These are phyloP conservation scores for Cercospora sesami DNA, from an alignment of 2,329 filamentous ascomycete genomes.

Conservation along the genomic window DNA sequence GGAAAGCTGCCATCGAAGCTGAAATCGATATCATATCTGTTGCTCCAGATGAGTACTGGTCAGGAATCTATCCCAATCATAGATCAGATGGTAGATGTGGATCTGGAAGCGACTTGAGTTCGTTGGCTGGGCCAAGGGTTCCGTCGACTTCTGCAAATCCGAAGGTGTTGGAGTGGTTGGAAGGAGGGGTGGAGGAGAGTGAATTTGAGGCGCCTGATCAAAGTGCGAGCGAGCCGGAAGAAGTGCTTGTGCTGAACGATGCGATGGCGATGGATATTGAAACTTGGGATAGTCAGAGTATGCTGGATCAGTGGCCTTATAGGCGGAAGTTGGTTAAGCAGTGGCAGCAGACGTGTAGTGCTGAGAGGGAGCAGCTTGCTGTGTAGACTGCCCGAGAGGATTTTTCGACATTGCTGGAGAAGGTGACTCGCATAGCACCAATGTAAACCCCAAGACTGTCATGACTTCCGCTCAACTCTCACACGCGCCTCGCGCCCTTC, in stretches of 20 bases:
- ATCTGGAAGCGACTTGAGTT: not conserved
- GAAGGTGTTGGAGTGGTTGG: not conserved
- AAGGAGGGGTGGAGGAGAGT: not conserved
- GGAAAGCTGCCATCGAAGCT: constrained; percentile 1
- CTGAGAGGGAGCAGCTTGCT: not conserved
- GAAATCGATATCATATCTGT: not conserved
- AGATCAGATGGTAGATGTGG: not conserved
- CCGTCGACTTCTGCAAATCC: not conserved
- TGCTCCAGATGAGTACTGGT: not conserved
- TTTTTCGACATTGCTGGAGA: not conserved
- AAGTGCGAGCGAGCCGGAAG: not conserved
- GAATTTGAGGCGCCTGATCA: not conserved
- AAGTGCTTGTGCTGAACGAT: not conserved
- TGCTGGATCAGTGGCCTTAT: not conserved
- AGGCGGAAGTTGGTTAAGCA: not conserved
- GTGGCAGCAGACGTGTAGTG: not conserved
- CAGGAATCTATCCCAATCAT: not conserved
- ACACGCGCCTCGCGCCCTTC: constrained; percentile 71
- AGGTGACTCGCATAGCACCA: not conserved
- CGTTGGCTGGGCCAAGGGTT: not conserved
- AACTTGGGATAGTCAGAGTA: constrained; percentile 2
- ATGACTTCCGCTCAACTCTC: constrained; percentile 51
- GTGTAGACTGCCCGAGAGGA: not conserved
- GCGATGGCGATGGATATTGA: not conserved
- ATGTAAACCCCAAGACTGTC: not conserved